Evolutionary conservation across 1,139 yeast species (phyloP), one percentile per base, ranked within the genome.

Genomic region (Yamadazyma spencermartinsiae): DNA sequence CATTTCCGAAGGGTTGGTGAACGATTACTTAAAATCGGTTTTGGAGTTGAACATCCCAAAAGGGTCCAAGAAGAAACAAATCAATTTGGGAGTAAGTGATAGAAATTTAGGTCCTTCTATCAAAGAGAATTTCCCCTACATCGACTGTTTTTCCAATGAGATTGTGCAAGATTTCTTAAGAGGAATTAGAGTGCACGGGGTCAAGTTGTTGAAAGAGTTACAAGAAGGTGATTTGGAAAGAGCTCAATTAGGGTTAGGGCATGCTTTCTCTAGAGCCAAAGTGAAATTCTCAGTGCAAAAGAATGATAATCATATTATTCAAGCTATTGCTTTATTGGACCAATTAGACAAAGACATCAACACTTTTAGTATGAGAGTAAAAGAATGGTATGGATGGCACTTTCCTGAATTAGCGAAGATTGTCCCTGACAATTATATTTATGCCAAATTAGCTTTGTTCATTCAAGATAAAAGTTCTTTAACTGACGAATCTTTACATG

Each of bases 311-410:
- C 98, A 92, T 70, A 92, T 92, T 63, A 92, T 92, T 60, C 98
- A 94, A 74, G 97, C 98, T 40, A 92, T 92, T 72, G 98, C 98
- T 25, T 74, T 94, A 51, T 78, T 92, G 60, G 99, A 92, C 60
- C 96, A 94, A 63, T 80, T 92, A 59, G 98, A 92, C 72, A 92
- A 92, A 72, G 98, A 94, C 64, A 79, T 92, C 58, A 92, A 92
- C 74, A 94, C 98, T 37, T 92, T 87, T 59, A 92, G 98, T 52
- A 92, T 92, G 99, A 83, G 99, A 74, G 80, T 82, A 63, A 90
- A 90, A 74, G 99, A 92, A 74, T 92, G 99, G 99, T 92, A 94
- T 71, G 98, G 98, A 50, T 92, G 99, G 99, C 99, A 92, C 67
- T 94, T 92, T 82, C 99, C 99, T 31, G 99, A 92, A 72, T 80